Conservation (phyloP, 371 early-diverging fungal genomes). For the Saksenaea oblongispora region DNA sequence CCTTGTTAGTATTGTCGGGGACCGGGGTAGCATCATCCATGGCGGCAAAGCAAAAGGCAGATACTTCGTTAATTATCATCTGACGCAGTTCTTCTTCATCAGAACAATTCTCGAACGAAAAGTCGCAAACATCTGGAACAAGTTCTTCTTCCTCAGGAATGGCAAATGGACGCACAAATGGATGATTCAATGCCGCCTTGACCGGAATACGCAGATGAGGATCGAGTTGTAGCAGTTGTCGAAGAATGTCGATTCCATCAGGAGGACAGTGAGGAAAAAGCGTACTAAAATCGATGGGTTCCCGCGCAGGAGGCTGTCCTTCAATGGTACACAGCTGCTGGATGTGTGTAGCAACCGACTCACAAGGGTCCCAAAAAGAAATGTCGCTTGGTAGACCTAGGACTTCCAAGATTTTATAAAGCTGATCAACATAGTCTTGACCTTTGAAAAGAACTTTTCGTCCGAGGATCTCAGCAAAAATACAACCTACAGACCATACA, state of each 20-base stretch:
- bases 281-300: constrained; percentile 24
- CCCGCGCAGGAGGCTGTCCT: constrained; percentile 36
- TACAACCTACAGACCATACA: constrained; percentile 89
- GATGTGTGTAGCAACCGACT: constrained; percentile 22
- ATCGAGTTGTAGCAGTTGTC: constrained; percentile 75
- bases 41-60: constrained; percentile 11
- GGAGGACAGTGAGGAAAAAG: constrained; percentile 53
- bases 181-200: constrained; percentile 70
- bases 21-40: not conserved
- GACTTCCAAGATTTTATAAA: constrained; percentile 85
- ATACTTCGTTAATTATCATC: constrained; percentile 25
- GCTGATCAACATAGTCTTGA: constrained; percentile 85
- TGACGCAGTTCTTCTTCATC: constrained; percentile 19
- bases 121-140: constrained; percentile 16
- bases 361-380: constrained; percentile 52
- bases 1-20: not conserved
- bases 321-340: constrained; percentile 42
- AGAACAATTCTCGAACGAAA: constrained; percentile 20
- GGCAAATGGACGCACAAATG: constrained; percentile 65
- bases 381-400: constrained; percentile 88
- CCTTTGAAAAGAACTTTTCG: constrained; percentile 72
- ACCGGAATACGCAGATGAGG: constrained; percentile 80
- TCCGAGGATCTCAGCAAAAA: constrained; percentile 82
- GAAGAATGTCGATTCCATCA: constrained; percentile 68
- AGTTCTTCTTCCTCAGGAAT: constrained; percentile 29